phyloP scores from a whole-genome alignment of 2,329 filamentous ascomycete genomes.

The Penicillium olsonii region DNA sequence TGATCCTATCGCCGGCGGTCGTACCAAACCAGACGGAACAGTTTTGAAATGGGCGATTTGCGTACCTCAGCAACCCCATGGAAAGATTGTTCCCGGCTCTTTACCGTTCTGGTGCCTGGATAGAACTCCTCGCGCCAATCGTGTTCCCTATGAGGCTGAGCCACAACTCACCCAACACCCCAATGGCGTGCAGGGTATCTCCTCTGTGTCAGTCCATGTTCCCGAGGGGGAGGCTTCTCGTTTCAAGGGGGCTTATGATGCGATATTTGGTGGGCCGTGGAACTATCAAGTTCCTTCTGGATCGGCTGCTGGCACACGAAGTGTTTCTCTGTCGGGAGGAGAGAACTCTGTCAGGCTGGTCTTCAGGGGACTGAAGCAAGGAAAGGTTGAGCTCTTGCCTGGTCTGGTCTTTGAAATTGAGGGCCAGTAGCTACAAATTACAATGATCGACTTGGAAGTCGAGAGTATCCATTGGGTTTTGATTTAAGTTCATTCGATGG shows the following conservation, averaged over 20 bases:
- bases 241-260: constrained; percentile 7
- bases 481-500: no score
- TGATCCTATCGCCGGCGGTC: constrained; percentile 9
- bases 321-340: constrained; percentile 1
- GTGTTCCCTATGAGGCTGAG: constrained; percentile 13
- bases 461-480: no score
- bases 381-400: constrained; percentile 10
- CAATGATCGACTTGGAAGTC: no score
- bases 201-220: constrained; percentile 4
- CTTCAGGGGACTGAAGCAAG: constrained; percentile 6
- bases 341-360: constrained; percentile 1
- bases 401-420: constrained; percentile 11
- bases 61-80: neutral
- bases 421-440: neutral
- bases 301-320: neutral
- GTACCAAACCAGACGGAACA: constrained; percentile 13
- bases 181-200: constrained; percentile 10
- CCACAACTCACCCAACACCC: constrained; percentile 10
- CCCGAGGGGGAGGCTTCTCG: neutral
- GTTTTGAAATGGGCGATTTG: constrained; percentile 14
- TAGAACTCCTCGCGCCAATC: constrained; percentile 10
- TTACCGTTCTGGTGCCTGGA: constrained; percentile 18
- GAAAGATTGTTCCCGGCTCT: constrained; percentile 1
- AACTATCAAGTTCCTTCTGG: constrained; percentile 9
- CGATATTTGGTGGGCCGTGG: constrained; percentile 4